Percentiles rank a stretch among this genome's conserved stretches.
phyloP scores from a whole-genome alignment of 2,329 filamentous ascomycete genomes.

The Hysterium pulicare region DNA sequence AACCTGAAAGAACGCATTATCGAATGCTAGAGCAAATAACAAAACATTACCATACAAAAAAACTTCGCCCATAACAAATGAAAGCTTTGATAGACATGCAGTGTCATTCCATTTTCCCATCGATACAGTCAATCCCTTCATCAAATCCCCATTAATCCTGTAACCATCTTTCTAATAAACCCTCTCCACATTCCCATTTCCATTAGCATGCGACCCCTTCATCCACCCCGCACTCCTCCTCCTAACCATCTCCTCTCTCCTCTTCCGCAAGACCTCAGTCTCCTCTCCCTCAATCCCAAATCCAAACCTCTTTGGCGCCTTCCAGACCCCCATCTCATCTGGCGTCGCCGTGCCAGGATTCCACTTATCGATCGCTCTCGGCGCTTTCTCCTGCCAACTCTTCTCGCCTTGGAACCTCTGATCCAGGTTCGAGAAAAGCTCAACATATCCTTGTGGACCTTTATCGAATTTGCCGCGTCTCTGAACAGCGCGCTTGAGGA shows the following conservation, averaged over 20 bases:
- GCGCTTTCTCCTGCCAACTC: constrained; percentile 14
- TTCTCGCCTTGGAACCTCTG: constrained; percentile 13
- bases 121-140: no score
- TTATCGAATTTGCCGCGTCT: constrained; percentile 19
- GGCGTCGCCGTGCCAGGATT: constrained; percentile 13
- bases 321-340: constrained; percentile 16
- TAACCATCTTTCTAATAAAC: neutral
- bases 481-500: constrained; percentile 17
- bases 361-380: constrained; percentile 16
- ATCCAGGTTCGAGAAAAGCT: constrained; percentile 16
- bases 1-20: no score
- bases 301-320: constrained; percentile 15
- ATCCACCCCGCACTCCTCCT: constrained; percentile 15
- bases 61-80: no score
- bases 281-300: constrained; percentile 16
- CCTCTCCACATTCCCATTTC: constrained; percentile 3
- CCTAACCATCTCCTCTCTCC: constrained; percentile 17
- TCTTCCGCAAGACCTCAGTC: constrained; percentile 10
- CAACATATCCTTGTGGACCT: constrained; percentile 13
- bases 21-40: no score
- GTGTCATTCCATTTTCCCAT: no score
- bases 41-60: no score
- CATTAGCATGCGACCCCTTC: constrained; percentile 2
- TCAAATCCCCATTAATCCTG: constrained; percentile 5
- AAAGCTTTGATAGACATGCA: no score